Evolutionary conservation across 2,329 filamentous ascomycete genomes (phyloP).

Genomic region (Apiospora rasikravindrae): DNA sequence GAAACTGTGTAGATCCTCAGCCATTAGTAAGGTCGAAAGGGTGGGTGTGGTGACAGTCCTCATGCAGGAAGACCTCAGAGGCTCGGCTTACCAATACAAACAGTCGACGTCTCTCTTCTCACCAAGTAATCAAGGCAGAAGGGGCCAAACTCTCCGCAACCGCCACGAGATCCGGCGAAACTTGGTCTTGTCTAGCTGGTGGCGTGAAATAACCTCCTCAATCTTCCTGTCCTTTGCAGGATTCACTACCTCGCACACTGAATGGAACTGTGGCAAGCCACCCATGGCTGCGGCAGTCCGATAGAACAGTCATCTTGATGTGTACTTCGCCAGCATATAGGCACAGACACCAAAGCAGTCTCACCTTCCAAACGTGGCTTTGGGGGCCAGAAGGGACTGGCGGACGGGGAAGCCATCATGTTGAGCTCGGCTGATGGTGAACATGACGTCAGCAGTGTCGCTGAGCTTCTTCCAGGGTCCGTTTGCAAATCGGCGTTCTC

Average conservation of each 20-base stretch:
- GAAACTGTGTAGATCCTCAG: not conserved
- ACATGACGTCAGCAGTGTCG: constrained; percentile 51
- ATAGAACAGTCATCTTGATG: constrained; percentile 48
- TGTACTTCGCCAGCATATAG: constrained; percentile 52
- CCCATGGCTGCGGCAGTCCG: constrained; percentile 41
- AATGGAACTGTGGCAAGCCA: constrained; percentile 27
- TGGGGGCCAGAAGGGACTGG: constrained; percentile 33
- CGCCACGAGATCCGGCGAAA: constrained; percentile 38
- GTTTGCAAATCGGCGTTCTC: constrained; percentile 40
- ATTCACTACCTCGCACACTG: constrained; percentile 50
- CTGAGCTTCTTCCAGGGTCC: constrained; percentile 42
- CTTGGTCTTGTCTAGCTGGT: constrained; percentile 40
- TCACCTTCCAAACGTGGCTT: constrained; percentile 25
- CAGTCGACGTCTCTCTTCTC: too few relatives aligned
- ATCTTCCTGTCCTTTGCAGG: constrained; percentile 45
- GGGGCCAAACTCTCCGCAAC: constrained; percentile 30
- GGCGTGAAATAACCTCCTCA: constrained; percentile 42
- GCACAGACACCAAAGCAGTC: constrained; percentile 34
- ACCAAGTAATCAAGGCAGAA: not conserved
- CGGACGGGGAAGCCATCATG: constrained; percentile 44
- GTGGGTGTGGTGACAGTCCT: not conserved
- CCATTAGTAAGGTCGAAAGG: not conserved
- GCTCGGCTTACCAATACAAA: not conserved
- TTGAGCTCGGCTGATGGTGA: constrained; percentile 44
- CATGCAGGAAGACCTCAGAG: not conserved